These are phyloP conservation scores for Saxophila tyrrhenica DNA, from an alignment of 495 filamentous ascomycete species.

Conservation along the genomic window DNA sequence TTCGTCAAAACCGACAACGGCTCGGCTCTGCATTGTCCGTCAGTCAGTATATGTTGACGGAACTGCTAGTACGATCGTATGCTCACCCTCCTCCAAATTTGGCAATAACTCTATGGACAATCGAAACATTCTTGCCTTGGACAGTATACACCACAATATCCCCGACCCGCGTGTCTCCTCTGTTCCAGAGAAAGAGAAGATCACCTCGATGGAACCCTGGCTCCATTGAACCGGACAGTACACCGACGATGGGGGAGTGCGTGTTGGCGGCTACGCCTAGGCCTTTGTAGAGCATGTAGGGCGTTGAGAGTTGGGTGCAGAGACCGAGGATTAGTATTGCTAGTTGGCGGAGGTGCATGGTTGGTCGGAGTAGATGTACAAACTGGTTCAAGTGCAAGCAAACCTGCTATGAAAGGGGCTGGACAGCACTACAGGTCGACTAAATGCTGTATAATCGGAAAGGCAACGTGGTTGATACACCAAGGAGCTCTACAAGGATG, in stretches of 20 bases:
- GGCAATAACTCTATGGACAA: conserved; percentile 71
- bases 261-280: conserved; percentile 74
- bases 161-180: conserved; percentile 65
- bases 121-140: conserved; percentile 77
- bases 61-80: neutral
- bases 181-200: conserved; percentile 85
- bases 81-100: conserved; percentile 35
- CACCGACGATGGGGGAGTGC: conserved; percentile 85
- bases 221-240: conserved; percentile 91
- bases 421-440: no score
- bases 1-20: conserved; percentile 71
- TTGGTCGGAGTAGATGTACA: no score
- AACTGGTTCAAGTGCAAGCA: no score
- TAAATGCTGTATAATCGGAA: no score
- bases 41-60: neutral
- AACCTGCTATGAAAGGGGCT: no score
- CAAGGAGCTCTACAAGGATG: no score
- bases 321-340: conserved; percentile 24
- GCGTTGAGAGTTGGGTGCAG: conserved; percentile 77
- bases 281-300: conserved; percentile 96
- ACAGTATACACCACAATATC: conserved; percentile 93
- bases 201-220: conserved; percentile 92
- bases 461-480: no score
- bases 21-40: conserved; percentile 11
- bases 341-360: neutral